phyloP scores from a whole-genome alignment of 108 stramenopile species.

The Skeletonema grethae region DNA sequence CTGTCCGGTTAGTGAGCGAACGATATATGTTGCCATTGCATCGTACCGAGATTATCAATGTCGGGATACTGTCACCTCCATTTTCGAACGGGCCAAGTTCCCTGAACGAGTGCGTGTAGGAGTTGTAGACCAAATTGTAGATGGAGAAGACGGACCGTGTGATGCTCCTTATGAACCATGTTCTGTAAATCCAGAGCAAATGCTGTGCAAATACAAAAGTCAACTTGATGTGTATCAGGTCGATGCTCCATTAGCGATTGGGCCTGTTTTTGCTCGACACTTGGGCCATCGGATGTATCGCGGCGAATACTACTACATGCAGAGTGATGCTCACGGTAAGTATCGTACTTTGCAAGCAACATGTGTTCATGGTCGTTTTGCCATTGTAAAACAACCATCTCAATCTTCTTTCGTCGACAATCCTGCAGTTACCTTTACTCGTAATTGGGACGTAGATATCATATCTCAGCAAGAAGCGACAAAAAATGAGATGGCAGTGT shows the following conservation, averaged over 20 bases:
- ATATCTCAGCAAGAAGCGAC: slow-evolving; percentile 80
- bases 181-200: slow-evolving; percentile 69
- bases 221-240: slow-evolving; percentile 84
- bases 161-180: slow-evolving; percentile 73
- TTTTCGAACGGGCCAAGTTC: slow-evolving; percentile 62
- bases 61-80: slow-evolving; percentile 66
- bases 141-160: slow-evolving; percentile 75
- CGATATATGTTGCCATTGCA: slow-evolving; percentile 82
- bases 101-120: slow-evolving; percentile 73
- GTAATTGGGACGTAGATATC: slow-evolving; percentile 90
- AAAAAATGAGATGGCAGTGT: slow-evolving; percentile 90
- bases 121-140: slow-evolving; percentile 83
- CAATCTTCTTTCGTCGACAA: not conserved
- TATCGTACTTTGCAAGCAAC: not conserved
- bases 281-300: slow-evolving; percentile 87
- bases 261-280: slow-evolving; percentile 91
- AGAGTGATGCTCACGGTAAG: slow-evolving; percentile 87
- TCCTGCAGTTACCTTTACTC: slow-evolving; percentile 74
- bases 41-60: slow-evolving; percentile 85
- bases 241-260: slow-evolving; percentile 79
- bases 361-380: not conserved
- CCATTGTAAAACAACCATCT: not conserved
- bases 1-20: slow-evolving; percentile 69
- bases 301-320: slow-evolving; percentile 95
- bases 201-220: slow-evolving; percentile 71